Percentiles rank a stretch among this genome's conserved stretches.
phyloP scores from a whole-genome alignment of 1,139 yeast genomes.

The Entelexis paramagnoliae region DNA sequence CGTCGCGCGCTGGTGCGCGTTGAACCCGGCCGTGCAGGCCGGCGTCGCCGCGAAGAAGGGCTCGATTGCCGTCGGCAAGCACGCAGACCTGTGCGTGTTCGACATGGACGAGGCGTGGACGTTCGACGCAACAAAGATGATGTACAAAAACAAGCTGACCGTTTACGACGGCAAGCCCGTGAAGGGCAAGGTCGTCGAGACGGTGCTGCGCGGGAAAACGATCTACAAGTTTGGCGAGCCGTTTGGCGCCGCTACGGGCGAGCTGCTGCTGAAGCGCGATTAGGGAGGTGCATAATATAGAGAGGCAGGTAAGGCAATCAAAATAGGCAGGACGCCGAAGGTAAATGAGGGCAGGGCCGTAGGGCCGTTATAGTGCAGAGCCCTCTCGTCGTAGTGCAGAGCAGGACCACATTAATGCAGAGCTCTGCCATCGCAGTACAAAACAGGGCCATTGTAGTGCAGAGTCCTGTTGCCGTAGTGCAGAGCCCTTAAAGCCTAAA shows the following conservation, averaged over 20 bases:
- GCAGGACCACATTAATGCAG: too few relatives aligned
- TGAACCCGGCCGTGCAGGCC: conserved; percentile 74
- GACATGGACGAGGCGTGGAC: conserved; percentile 50
- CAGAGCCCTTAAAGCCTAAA: too few relatives aligned
- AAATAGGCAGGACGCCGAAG: too few relatives aligned
- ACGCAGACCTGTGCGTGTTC: conserved; percentile 79
- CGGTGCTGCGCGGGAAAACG: conserved; percentile 63
- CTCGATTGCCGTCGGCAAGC: conserved; percentile 55
- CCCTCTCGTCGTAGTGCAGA: too few relatives aligned
- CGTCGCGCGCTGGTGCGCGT: conserved; percentile 66
- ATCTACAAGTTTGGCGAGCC: conserved; percentile 35
- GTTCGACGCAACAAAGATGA: conserved; percentile 50
- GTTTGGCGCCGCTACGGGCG: conserved; percentile 19
- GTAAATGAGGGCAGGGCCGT: too few relatives aligned
- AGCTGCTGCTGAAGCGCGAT: conserved; percentile 18
- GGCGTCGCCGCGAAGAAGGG: conserved; percentile 70
- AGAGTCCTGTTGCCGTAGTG: too few relatives aligned
- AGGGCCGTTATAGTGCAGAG: too few relatives aligned
- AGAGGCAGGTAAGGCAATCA: not conserved
- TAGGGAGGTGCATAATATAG: not conserved
- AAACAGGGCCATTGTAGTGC: too few relatives aligned
- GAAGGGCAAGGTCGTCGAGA: conserved; percentile 64
- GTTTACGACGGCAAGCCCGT: conserved; percentile 69
- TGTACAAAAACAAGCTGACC: conserved; percentile 74
- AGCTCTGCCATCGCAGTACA: too few relatives aligned